phyloP scores from a whole-genome alignment of 257 asterid genomes.

The Rubia yunnanensis region DNA sequence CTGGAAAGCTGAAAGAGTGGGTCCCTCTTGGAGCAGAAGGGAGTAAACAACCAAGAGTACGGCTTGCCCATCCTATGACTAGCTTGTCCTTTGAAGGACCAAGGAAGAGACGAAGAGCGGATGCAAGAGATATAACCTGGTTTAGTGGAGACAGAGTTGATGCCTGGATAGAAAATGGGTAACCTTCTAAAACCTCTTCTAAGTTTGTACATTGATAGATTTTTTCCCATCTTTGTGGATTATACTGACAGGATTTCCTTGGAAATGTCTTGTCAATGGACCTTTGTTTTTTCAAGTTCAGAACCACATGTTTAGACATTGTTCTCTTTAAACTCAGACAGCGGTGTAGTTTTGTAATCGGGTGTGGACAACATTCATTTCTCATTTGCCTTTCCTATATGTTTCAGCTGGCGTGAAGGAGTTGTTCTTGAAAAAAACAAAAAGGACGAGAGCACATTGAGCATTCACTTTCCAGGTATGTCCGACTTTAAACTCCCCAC shows the following conservation, averaged over 20 bases:
- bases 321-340: background rate
- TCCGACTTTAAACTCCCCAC: constrained; percentile 2
- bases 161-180: constrained; percentile 74
- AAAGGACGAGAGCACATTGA: constrained; percentile 51
- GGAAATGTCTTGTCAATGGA: background rate
- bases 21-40: constrained; percentile 55
- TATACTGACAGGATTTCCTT: background rate
- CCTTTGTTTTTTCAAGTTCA: background rate
- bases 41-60: constrained; percentile 46
- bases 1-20: constrained; percentile 76
- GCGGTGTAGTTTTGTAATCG: background rate
- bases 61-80: constrained; percentile 61
- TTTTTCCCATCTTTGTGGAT: background rate
- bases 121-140: constrained; percentile 61
- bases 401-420: constrained; percentile 91
- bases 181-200: constrained; percentile 3
- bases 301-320: background rate
- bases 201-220: background rate
- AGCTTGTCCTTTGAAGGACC: constrained; percentile 46
- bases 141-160: constrained; percentile 88
- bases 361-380: background rate
- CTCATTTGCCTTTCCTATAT: constrained; percentile 4
- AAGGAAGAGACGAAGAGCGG: constrained; percentile 81
- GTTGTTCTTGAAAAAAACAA: constrained; percentile 57
- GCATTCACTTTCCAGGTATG: constrained; percentile 78